Evolutionary conservation across 1,284 basidiomycete species (phyloP).

Genomic region (Leccinum pallidistipes): DNA sequence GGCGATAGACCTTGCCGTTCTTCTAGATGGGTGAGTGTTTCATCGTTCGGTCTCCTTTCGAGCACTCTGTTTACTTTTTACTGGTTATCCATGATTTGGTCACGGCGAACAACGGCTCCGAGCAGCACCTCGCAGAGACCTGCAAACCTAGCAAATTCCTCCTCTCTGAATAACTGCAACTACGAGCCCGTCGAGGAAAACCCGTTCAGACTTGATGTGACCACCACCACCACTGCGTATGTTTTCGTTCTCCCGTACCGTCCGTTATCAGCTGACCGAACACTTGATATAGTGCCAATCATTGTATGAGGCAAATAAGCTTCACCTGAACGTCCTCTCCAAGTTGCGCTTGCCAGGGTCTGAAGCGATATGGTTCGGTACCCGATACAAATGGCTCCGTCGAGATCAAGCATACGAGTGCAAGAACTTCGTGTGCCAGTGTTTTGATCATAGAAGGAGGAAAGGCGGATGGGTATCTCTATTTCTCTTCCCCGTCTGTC

Average conservation of each 20-base stretch:
- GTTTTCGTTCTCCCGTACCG: not conserved
- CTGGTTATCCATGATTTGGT: not conserved
- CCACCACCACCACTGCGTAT: constrained; percentile 8
- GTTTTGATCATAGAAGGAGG: not conserved
- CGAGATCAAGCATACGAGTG: constrained; percentile 21
- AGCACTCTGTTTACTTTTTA: constrained; percentile 10
- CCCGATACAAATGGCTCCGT: constrained; percentile 13
- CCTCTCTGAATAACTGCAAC: not conserved
- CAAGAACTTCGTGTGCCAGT: constrained; percentile 8
- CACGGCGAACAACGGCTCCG: constrained; percentile 16
- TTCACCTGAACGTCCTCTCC: constrained; percentile 19
- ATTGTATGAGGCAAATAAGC: constrained; percentile 10
- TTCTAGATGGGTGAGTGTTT: not conserved
- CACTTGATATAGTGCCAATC: constrained; percentile 6
- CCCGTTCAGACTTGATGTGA: constrained; percentile 12
- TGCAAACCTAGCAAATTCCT: constrained; percentile 9
- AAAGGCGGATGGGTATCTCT: constrained; percentile 9
- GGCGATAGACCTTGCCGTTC: not conserved
- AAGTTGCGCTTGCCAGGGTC: constrained; percentile 25
- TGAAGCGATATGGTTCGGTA: constrained; percentile 25
- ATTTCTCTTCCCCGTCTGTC: not conserved
- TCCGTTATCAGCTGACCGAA: not conserved
- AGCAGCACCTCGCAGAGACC: constrained; percentile 13
- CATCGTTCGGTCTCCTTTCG: not conserved
- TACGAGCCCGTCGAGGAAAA: constrained; percentile 14